Evolutionary conservation across 345 rosid genomes (phyloP).

Genomic region (Ceriops zippeliana): DNA sequence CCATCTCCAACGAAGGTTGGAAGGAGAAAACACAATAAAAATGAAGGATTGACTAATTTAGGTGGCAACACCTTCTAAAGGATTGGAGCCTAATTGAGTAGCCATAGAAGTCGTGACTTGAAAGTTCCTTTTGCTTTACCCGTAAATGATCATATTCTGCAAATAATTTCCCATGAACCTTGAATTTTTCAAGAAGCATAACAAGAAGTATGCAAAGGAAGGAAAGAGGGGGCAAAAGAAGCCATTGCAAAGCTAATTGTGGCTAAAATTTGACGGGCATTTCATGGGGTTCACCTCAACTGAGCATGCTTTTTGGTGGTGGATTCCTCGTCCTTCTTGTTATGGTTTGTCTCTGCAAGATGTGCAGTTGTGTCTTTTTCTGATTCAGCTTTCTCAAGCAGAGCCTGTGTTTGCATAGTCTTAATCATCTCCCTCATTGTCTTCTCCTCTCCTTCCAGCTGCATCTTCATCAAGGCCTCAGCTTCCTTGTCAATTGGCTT

Average conservation of each 20-base stretch:
- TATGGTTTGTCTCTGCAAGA: constrained; percentile 21
- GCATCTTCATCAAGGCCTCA: constrained; percentile 66
- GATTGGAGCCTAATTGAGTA: too few relatives aligned
- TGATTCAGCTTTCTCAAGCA: constrained; percentile 55
- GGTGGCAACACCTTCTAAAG: too few relatives aligned
- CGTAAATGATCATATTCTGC: too few relatives aligned
- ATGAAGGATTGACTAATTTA: too few relatives aligned
- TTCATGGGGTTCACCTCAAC: constrained; percentile 12
- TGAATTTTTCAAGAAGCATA: too few relatives aligned
- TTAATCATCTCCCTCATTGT: constrained; percentile 63
- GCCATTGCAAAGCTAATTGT: constrained; percentile 3
- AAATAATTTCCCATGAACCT: too few relatives aligned
- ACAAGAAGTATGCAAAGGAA: too few relatives aligned
- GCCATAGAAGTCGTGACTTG: too few relatives aligned
- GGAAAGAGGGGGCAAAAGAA: neutral
- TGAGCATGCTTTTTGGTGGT: constrained; percentile 22
- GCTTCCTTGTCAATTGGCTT: constrained; percentile 85
- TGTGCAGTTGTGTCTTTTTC: constrained; percentile 34
- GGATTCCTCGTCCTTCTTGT: constrained; percentile 23
- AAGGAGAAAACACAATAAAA: too few relatives aligned
- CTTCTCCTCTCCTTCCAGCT: constrained; percentile 82
- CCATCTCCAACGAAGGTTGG: too few relatives aligned
- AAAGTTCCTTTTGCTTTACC: too few relatives aligned
- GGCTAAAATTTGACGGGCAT: neutral
- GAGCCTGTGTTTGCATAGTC: constrained; percentile 55